Base-by-base conservation (phyloP, 1,284 basidiomycete species). In the Apiotrichum gamsii region DNA sequence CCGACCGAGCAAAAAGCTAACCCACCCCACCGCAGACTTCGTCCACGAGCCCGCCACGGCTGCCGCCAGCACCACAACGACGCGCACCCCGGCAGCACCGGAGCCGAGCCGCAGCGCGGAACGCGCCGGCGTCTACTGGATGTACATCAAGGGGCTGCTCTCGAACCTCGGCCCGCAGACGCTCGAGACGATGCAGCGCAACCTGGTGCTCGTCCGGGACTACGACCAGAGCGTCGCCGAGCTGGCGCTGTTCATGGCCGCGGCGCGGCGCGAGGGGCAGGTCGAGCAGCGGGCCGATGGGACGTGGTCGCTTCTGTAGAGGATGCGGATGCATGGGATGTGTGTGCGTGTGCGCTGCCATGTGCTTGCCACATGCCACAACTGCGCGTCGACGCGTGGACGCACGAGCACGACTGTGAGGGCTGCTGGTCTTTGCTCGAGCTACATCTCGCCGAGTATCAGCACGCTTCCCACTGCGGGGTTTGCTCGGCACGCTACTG, bases 121-220 rank as follows among this genome's bases (percentile, higher is more conserved):
- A 29, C 39, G 39, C 34, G 49, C 29, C 11, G 6, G 23, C n/a
- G 8, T 88, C 3, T 87, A 82, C 64, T 91, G 87, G 87, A 87
- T 84, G 83, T 87, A 83, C 67, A 82, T 87, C 52, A 82, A 86
- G 69, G 86, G 86, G 28, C 87, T 89, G 82, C 80, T 91, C 47
- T 86, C 80, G 45, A 90, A 89, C 63, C 74, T 93, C 35, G 85
- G 85, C 8, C 69, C 80, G 1, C 75, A 90, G 20, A 77, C 82
- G 3, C 60, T 86, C 31, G 82, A 85, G 48, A 78, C 84, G 13
- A 87, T 93, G 59, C 88, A 93, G 60, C 77, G 78, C 2, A 88
- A 89, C 82, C 76, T 93, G 46, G 83, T 40, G 4, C 80, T 87
- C 62, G 85, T 84, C 11, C 84, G 83, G 11, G 81, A 80, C 3